phyloP scores from a whole-genome alignment of 2,329 filamentous ascomycete genomes.

The Cordyceps tenuipes region DNA sequence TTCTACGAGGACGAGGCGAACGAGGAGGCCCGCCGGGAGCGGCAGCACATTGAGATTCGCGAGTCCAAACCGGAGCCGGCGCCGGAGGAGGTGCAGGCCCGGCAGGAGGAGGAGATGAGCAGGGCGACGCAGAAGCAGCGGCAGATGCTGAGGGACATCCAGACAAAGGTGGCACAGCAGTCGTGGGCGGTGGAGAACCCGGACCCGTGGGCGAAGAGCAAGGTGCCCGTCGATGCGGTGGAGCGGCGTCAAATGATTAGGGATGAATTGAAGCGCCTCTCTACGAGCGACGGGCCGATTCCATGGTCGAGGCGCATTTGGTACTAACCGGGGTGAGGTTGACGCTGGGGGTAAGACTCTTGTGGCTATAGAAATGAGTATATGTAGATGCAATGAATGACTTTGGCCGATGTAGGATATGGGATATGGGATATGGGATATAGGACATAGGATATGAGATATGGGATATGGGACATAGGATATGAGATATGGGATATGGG shows the following conservation, averaged over 20 bases:
- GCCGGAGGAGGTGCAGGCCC: conserved; percentile 2
- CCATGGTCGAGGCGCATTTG: conserved; percentile 5
- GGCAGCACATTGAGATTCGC: conserved; percentile 15
- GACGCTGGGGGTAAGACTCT: not conserved
- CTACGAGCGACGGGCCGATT: conserved; percentile 36
- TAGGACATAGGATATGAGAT: not conserved
- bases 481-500: not conserved
- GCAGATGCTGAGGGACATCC: conserved; percentile 25
- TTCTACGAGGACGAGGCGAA: conserved; percentile 29
- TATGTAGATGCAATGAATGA: not conserved
- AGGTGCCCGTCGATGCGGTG: conserved; percentile 41
- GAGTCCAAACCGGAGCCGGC: conserved; percentile 27
- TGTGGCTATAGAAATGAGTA: not conserved
- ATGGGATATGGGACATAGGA: not conserved
- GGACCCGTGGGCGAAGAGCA: conserved; percentile 28
- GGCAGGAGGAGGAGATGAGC: conserved; percentile 14
- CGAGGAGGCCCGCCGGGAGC: conserved; percentile 17
- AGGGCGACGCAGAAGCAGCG: conserved; percentile 20
- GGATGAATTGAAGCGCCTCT: conserved; percentile 43
- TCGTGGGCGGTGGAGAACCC: conserved; percentile 27
- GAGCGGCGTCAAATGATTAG: conserved; percentile 51
- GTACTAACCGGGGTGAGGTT: not conserved
- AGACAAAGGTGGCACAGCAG: conserved; percentile 25
- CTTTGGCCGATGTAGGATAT: not conserved
- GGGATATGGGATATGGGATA: not conserved